phyloP scores from a whole-genome alignment of 768 basidiomycete species.

The Cystobasidium onofrii region DNA sequence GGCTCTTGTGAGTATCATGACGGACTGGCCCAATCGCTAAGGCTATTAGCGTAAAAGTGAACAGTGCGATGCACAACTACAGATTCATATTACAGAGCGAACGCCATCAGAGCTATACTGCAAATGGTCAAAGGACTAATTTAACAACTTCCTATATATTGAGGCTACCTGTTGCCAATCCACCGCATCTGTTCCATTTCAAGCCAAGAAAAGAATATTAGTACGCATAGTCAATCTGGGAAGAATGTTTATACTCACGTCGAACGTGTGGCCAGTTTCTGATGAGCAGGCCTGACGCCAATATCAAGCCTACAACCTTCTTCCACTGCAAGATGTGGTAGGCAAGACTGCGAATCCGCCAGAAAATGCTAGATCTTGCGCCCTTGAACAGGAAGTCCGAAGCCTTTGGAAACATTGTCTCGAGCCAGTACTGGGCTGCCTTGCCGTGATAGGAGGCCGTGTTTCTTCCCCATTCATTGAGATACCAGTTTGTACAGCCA shows the following conservation, averaged over 20 bases:
- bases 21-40: no score
- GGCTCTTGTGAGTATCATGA: no score
- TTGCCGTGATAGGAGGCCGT: conserved; percentile 35
- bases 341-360: background rate
- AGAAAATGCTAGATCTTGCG: conserved; percentile 40
- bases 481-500: conserved; percentile 12
- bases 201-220: no score
- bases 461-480: conserved; percentile 40
- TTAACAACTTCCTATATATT: background rate
- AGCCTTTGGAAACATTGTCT: conserved; percentile 43
- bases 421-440: conserved; percentile 41
- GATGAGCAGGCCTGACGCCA: background rate
- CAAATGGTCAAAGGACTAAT: background rate
- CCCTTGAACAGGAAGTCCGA: conserved; percentile 71
- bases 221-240: no score
- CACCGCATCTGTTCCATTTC: background rate
- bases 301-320: background rate
- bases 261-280: background rate
- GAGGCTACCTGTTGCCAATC: background rate
- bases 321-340: background rate
- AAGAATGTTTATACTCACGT: no score
- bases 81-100: no score
- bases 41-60: no score
- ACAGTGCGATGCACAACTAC: no score
- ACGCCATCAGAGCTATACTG: no score